A percentile compares a stretch with the other conserved stretches of the same genome.
Conservation (phyloP, 495 filamentous ascomycete genomes). For the Pseudevernia furfuracea region DNA sequence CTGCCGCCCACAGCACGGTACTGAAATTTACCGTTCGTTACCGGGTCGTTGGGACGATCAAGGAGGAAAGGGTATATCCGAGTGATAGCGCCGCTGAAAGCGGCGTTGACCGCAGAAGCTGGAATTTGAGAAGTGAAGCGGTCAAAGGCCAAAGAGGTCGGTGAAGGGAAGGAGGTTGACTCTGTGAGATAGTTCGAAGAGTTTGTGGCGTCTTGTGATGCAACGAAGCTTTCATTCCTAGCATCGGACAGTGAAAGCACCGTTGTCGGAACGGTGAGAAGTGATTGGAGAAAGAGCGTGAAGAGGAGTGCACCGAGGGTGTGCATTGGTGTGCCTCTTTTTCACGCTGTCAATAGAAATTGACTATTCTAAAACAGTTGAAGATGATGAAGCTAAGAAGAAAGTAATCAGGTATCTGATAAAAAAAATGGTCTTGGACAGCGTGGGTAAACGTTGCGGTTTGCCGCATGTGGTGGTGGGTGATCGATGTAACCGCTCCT, state of each 20-base stretch:
- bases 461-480: neutral
- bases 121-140: neutral
- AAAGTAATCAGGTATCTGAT: too few relatives aligned
- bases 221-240: neutral
- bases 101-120: neutral
- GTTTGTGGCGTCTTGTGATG: neutral
- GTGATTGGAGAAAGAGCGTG: neutral
- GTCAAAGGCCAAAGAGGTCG: neutral
- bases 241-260: neutral
- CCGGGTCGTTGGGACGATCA: neutral
- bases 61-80: neutral
- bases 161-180: neutral
- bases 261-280: neutral
- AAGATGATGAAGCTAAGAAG: neutral
- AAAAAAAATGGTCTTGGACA: neutral
- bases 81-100: neutral
- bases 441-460: neutral
- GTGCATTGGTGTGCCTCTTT: neutral
- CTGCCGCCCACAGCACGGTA: neutral
- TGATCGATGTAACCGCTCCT: neutral
- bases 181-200: neutral
- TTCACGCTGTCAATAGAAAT: neutral
- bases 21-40: neutral
- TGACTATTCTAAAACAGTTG: neutral
- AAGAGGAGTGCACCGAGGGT: neutral